A percentile compares a stretch with the other conserved stretches of the same genome.
Evolutionary conservation across 106 monocot species (phyloP).

Genomic region (Iris macrosiphon): DNA sequence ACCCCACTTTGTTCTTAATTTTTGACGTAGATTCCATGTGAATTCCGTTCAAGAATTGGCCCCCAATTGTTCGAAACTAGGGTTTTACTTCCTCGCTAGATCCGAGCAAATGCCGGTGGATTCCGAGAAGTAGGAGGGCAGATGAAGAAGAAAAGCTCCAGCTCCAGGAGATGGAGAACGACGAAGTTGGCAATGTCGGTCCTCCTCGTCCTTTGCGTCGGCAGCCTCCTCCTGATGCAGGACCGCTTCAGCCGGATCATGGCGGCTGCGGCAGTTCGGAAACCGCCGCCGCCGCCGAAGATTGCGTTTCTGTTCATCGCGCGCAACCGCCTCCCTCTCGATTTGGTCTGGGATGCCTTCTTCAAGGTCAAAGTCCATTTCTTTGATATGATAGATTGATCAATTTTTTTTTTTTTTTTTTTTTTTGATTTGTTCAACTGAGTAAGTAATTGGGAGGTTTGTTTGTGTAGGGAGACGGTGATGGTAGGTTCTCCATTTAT

Average conservation of each 20-base stretch:
- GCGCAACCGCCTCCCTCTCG: slow-evolving; percentile 71
- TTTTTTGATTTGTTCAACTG: too few relatives aligned
- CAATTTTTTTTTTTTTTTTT: neutral
- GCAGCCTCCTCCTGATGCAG: slow-evolving; percentile 27
- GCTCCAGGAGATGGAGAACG: slow-evolving; percentile 16
- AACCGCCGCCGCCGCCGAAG: slow-evolving; percentile 23
- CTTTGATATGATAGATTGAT: neutral
- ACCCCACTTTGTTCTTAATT: too few relatives aligned
- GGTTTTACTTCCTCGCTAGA: too few relatives aligned
- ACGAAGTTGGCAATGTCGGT: slow-evolving; percentile 18
- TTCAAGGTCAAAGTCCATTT: slow-evolving; percentile 32
- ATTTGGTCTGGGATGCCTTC: slow-evolving; percentile 75
- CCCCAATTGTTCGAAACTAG: too few relatives aligned
- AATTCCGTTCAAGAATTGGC: too few relatives aligned
- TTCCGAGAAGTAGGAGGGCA: neutral
- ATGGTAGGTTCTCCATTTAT: slow-evolving; percentile 58
- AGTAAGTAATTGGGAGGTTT: neutral
- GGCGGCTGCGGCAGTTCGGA: neutral
- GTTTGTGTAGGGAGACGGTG: slow-evolving; percentile 47
- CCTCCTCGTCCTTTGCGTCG: slow-evolving; percentile 32
- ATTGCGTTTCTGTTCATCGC: slow-evolving; percentile 92
- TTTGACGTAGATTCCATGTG: too few relatives aligned
- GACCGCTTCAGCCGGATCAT: slow-evolving; percentile 11
- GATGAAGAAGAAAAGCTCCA: slow-evolving; percentile 51
- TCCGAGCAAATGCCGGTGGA: neutral